Base-by-base conservation (phyloP, 306 rosid species). In the Begonia loranthoides region DNA sequence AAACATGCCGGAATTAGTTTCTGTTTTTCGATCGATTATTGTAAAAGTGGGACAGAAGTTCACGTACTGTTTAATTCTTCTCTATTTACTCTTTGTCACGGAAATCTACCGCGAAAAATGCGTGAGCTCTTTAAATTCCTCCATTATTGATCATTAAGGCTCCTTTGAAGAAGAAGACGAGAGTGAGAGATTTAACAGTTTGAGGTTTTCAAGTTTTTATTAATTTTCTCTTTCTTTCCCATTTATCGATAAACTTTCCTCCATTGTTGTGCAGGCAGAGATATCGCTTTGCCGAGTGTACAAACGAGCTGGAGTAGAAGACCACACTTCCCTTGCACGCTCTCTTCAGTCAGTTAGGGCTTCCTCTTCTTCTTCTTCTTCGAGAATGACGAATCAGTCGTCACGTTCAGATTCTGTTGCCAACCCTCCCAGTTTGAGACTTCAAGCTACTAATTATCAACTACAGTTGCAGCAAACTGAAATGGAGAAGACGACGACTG, bases 301-400 rank as follows among this genome's bases (percentile, higher is more conserved):
- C 80, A 86, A 92, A 73, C 75, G 99, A 70, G 80, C 96, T 0
- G 99, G 99, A 57, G 99, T 92, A 1, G 99, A 92, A 70, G 96
- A 92, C 57, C 93, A 84, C 54, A 90, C 93, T 0, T 89, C 95
- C 8, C 87, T 84, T 47, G 94, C 96, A 54, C 96, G 96, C 1
- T 76, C 77, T 44, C 78, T 90, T n/a, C 74, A 78, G 10, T 71
- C 83, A 0, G 28, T 28, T 28, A 28, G 36, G 36, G 36, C 36
- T 28, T 28, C 36, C 6, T 28, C 36, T 3, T 28, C 79, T 55
- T 75, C 94, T n/a, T 75, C 86, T 4, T 67, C 87, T 7, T 78
- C 90, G 0, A 52, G 78, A 50, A 49, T 52, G 38, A 60, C 73
- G 9, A 57, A 9, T 51, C 43, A 49, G 21, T 44, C 59, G 36